Evolutionary conservation across 2,329 filamentous ascomycete genomes (phyloP), one percentile per base, ranked within the genome.

Genomic region (Scedosporium aurantiacum): DNA sequence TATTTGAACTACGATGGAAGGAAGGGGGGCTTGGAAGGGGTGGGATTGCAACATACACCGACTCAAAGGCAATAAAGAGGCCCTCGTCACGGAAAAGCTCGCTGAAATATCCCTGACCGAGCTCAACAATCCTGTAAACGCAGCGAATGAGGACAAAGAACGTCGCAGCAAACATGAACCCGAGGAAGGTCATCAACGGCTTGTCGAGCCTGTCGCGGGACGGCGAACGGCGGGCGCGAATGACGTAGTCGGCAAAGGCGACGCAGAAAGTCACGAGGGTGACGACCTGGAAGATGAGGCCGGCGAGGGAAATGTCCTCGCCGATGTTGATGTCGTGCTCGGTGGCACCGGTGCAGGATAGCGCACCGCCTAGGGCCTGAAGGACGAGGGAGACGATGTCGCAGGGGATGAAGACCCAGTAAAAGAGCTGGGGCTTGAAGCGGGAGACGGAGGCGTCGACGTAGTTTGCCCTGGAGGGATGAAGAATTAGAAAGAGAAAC

Each of bases 91-190:
- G 68, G 61, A 82, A 78, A 65, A 83, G 68, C 25, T 72, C 67
- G 1, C 80, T 80, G 12, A 65, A 67, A 72, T 82, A 86, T 2
- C 83, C 83, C 32, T 81, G 74, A 54, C 76, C 77, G 62, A 87
- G 68, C 72, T 87, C 84, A 0, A 78, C 79, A 32, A 85, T 80
- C 54, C 84, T 78, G 66, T 83, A 87, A 28, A 80, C 76, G 57
- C 79, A 83, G 25, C 84, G 74, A 6, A 81, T 76, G 58, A 85
- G 77, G 64, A 87, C 80, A 59, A 78, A 76, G 5, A 85, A 54
- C 2, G 81, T 84, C 1, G 81, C 76, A 3, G 82, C 67, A 1
- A 73, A 69, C 10, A 84, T 70, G 25, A 78, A 79, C 21, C 67
- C 54, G n/a, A 82, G 66, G 65, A 85, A 85, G 12, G 74, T 71